Evolutionary conservation across 192 early-diverging fungal genomes (phyloP).

Genomic region (Diversispora eburnea): DNA sequence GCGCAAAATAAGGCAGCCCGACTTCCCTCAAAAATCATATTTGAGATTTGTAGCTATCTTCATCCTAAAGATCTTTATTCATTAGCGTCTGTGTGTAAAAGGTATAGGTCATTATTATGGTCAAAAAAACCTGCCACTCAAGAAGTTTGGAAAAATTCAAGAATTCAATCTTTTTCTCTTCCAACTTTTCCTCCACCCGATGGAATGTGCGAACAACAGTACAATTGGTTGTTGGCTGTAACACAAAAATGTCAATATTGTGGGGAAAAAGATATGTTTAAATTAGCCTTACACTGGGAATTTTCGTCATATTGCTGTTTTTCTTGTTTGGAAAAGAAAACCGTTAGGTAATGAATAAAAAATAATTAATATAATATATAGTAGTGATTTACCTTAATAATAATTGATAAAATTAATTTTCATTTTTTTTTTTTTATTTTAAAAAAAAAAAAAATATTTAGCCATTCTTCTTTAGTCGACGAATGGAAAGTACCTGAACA

Average conservation of each 20-base stretch:
- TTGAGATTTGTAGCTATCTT: not conserved
- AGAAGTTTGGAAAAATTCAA: slow-evolving; percentile 3
- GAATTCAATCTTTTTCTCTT: not conserved
- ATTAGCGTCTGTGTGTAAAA: not conserved
- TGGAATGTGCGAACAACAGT: slow-evolving; percentile 4
- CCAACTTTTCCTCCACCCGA: not conserved
- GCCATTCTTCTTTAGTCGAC: not conserved
- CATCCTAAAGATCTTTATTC: slow-evolving; percentile 6
- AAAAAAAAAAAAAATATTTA: too few species aligned
- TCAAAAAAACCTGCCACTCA: not conserved
- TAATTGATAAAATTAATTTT: too few species aligned
- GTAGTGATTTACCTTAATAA: too few species aligned
- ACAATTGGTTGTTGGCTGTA: slow-evolving; percentile 4
- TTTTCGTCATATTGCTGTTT: slow-evolving; percentile 7
- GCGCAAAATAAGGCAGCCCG: too few species aligned
- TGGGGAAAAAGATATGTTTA: not conserved
- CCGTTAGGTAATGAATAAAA: not conserved
- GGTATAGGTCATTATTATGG: not conserved
- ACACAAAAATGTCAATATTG: slow-evolving; percentile 1
- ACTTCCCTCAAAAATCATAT: not conserved
- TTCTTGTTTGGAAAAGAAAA: not conserved
- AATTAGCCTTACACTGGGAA: slow-evolving; percentile 7
- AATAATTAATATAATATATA: too few species aligned
- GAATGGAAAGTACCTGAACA: not conserved
- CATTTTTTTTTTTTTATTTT: too few species aligned